These are phyloP conservation scores for Jamesozyma spencerorum DNA, from an alignment of 805 yeast species.

Conservation along the genomic window DNA sequence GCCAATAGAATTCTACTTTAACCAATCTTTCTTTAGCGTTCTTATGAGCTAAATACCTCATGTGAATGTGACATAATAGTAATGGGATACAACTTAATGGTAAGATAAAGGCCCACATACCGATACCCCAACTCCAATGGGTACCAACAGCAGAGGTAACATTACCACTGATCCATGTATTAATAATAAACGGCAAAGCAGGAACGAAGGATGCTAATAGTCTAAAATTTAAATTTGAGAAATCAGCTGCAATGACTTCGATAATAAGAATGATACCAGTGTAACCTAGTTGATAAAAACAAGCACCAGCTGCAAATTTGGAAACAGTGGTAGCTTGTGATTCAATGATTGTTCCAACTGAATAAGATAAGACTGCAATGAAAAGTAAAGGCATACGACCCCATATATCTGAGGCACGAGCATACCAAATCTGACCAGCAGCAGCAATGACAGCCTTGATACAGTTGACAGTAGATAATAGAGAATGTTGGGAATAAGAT, in stretches of 20 bases:
- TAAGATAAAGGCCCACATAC: conserved; percentile 52
- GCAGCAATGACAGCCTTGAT: conserved; percentile 50
- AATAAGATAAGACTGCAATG: conserved; percentile 39
- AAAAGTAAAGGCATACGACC: conserved; percentile 43
- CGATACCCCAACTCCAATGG: conserved; percentile 48
- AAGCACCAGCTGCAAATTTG: conserved; percentile 48
- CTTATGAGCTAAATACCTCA: conserved; percentile 36
- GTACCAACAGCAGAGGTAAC: conserved; percentile 32
- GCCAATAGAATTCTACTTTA: conserved; percentile 11
- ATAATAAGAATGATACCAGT: conserved; percentile 48
- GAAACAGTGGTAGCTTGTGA: conserved; percentile 44
- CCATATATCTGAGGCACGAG: conserved; percentile 47
- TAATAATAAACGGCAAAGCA: conserved; percentile 58
- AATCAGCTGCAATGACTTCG: conserved; percentile 51
- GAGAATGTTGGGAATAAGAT: conserved; percentile 41
- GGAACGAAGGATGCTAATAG: conserved; percentile 51
- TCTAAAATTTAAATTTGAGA: conserved; percentile 58
- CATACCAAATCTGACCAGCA: conserved; percentile 48
- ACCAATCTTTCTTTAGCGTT: conserved; percentile 31
- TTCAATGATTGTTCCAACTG: conserved; percentile 46
- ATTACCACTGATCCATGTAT: conserved; percentile 62
- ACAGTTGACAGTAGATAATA: conserved; percentile 43
- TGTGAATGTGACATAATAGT: conserved; percentile 36
- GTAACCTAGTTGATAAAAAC: conserved; percentile 40
- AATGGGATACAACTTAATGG: conserved; percentile 45